phyloP scores from a whole-genome alignment of 495 filamentous ascomycete genomes.

The Podospora pseudopauciseta region DNA sequence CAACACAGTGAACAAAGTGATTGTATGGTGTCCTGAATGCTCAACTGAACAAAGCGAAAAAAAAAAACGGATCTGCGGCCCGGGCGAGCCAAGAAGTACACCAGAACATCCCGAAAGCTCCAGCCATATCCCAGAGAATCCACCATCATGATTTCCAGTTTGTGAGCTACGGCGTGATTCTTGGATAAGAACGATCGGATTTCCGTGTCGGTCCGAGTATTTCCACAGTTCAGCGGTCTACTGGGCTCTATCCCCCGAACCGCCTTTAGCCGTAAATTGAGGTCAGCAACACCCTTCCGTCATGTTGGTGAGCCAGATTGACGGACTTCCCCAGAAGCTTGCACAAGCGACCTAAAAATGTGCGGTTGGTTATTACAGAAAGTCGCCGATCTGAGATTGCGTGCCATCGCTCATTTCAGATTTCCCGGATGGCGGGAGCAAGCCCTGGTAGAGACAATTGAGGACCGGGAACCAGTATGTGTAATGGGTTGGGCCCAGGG shows the following conservation, averaged over 20 bases:
- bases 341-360: neutral
- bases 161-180: neutral
- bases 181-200: neutral
- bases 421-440: neutral
- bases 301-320: neutral
- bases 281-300: neutral
- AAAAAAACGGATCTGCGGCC: neutral
- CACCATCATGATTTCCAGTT: neutral
- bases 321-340: slow-evolving; percentile 30
- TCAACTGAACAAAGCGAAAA: neutral
- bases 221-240: neutral
- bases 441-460: neutral
- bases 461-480: neutral
- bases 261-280: slow-evolving; percentile 32
- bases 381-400: neutral
- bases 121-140: neutral
- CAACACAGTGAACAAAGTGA: neutral
- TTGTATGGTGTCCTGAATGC: neutral
- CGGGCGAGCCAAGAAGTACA: neutral
- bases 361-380: neutral
- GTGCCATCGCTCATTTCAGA: neutral
- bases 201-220: neutral
- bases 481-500: neutral
- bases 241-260: slow-evolving; percentile 19
- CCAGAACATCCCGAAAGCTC: neutral